These are phyloP conservation scores for Sarcomyxa edulis DNA, from an alignment of 768 basidiomycete species.

Conservation along the genomic window DNA sequence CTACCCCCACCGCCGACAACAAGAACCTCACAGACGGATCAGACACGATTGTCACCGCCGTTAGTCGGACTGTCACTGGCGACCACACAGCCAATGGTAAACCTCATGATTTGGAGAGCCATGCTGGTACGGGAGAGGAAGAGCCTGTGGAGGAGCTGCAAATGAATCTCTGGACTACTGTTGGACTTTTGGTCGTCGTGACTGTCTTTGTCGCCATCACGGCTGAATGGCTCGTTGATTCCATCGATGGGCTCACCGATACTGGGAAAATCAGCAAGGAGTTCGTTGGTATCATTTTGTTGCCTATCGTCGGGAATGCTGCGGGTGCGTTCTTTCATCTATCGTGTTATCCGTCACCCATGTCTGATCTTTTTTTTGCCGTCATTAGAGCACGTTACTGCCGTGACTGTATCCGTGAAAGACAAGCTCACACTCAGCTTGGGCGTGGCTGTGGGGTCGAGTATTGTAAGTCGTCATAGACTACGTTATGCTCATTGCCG, in stretches of 20 bases:
- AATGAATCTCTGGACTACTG: conserved; percentile 48
- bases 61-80: conserved; percentile 5
- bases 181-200: conserved; percentile 50
- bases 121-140: conserved; percentile 18
- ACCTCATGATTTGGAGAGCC: conserved; percentile 6
- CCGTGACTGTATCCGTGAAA: conserved; percentile 88
- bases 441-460: conserved; percentile 85
- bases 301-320: conserved; percentile 91
- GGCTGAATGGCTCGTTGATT: conserved; percentile 72
- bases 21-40: not conserved
- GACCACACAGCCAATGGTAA: conserved; percentile 11
- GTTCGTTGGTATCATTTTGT: conserved; percentile 79
- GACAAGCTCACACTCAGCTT: conserved; percentile 84
- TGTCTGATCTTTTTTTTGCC: not conserved
- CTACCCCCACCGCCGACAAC: not conserved
- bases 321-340: conserved; percentile 41
- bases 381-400: conserved; percentile 76
- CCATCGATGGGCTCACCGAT: conserved; percentile 69
- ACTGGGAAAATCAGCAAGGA: conserved; percentile 58
- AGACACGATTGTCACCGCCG: not conserved
- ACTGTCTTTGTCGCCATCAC: conserved; percentile 63
- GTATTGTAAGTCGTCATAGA: conserved; percentile 48
- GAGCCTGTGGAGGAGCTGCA: conserved; percentile 46
- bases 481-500: not conserved
- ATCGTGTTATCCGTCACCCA: not conserved